A percentile compares a stretch with the other conserved stretches of the same genome.
Conservation (phyloP, 208 protist genomes). For the Vickermania ingenoplastis region DNA sequence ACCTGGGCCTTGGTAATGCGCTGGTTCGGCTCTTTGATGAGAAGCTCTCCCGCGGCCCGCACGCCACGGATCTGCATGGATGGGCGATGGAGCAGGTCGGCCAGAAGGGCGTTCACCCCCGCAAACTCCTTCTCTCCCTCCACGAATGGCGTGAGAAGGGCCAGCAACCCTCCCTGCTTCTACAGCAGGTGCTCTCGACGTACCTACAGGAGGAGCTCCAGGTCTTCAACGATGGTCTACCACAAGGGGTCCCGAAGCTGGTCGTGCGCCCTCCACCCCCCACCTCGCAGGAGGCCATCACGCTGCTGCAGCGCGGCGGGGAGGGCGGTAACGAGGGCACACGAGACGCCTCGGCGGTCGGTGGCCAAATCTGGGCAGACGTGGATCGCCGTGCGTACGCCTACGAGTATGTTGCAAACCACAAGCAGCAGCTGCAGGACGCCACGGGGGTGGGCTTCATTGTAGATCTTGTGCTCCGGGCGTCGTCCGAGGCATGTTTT, state of each 20-base stretch:
- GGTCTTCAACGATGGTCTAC: slow-evolving; percentile 64
- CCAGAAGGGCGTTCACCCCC: slow-evolving; percentile 33
- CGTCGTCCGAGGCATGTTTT: slow-evolving; percentile 3
- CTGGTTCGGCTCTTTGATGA: slow-evolving; percentile 78
- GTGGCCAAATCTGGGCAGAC: slow-evolving; percentile 51
- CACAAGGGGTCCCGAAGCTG: slow-evolving; percentile 50
- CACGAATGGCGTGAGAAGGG: slow-evolving; percentile 73
- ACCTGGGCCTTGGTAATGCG: slow-evolving; percentile 46
- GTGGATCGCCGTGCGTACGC: slow-evolving; percentile 55
- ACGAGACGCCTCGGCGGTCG: slow-evolving; percentile 1
- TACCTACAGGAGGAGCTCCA: slow-evolving; percentile 69
- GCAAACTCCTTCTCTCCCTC: slow-evolving; percentile 62
- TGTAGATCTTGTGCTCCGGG: slow-evolving; percentile 48
- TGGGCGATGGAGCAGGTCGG: slow-evolving; percentile 55
- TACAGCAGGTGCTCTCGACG: slow-evolving; percentile 37
- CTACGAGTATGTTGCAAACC: slow-evolving; percentile 29
- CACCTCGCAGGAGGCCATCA: slow-evolving; percentile 10
- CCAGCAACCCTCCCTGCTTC: slow-evolving; percentile 52
- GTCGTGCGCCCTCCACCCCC: too few relatives aligned
- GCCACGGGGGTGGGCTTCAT: slow-evolving; percentile 30
- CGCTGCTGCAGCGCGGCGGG: not conserved
- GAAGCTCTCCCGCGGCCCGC: slow-evolving; percentile 27
- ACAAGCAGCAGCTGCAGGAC: slow-evolving; percentile 31
- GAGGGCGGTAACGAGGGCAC: not conserved
- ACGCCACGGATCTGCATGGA: slow-evolving; percentile 35